These are phyloP conservation scores for Wickerhamomyces kurtzmanii DNA, from an alignment of 805 yeast species.

Conservation along the genomic window DNA sequence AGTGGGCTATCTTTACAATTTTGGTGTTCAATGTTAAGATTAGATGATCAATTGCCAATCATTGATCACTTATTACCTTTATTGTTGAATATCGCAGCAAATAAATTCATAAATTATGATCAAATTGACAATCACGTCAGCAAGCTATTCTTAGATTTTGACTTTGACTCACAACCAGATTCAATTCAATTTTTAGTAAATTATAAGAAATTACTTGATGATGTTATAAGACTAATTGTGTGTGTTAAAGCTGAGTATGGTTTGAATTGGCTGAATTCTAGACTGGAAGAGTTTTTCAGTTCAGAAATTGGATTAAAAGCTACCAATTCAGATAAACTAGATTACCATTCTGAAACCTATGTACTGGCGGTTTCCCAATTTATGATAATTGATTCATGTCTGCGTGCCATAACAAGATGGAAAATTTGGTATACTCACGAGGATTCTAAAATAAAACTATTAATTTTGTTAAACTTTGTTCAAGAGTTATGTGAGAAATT, in stretches of 20 bases:
- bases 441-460: conserved; percentile 39
- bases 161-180: conserved; percentile 83
- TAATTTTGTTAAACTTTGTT: conserved; percentile 41
- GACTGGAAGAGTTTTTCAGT: conserved; percentile 65
- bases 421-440: conserved; percentile 67
- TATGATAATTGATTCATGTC: conserved; percentile 78
- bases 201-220: conserved; percentile 80
- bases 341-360: conserved; percentile 55
- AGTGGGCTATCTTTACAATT: conserved; percentile 86
- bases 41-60: conserved; percentile 49
- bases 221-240: conserved; percentile 77
- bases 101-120: conserved; percentile 67
- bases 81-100: conserved; percentile 66
- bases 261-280: conserved; percentile 67
- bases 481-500: conserved; percentile 68
- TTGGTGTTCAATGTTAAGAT: conserved; percentile 86
- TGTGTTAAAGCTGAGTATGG: conserved; percentile 83
- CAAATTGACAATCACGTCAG: conserved; percentile 58
- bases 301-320: conserved; percentile 61
- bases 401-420: conserved; percentile 94
- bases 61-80: conserved; percentile 52
- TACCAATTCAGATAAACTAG: conserved; percentile 41
- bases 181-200: conserved; percentile 65
- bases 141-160: conserved; percentile 63
- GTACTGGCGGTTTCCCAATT: conserved; percentile 75